Evolutionary conservation across 352 stramenopile genomes (phyloP).

Genomic region (Phytopythium cucurbitacearum): DNA sequence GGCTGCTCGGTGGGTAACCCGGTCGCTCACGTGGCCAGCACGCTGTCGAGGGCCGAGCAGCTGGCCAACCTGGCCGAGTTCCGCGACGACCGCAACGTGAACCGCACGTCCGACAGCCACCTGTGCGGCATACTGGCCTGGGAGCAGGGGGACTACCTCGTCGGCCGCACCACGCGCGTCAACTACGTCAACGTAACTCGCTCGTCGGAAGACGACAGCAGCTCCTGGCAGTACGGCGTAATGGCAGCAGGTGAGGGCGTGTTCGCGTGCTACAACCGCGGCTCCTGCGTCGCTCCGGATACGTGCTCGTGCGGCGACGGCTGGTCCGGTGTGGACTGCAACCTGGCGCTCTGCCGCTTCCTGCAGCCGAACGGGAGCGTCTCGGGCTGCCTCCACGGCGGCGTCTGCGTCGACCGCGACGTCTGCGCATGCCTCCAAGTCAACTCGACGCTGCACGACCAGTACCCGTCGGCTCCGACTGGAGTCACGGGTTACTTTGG

Average conservation of each 20-base stretch:
- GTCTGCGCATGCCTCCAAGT: conserved; percentile 89
- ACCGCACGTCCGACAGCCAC: conserved; percentile 46
- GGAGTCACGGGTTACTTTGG: conserved; percentile 92
- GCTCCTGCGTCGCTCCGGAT: conserved; percentile 90
- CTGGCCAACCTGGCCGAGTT: conserved; percentile 51
- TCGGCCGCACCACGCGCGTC: conserved; percentile 63
- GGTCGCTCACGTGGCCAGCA: conserved; percentile 37
- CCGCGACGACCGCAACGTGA: conserved; percentile 51
- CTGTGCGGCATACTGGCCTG: conserved; percentile 89
- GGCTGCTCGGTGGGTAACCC: conserved; percentile 85
- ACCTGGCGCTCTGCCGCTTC: conserved; percentile 90
- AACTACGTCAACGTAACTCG: conserved; percentile 93
- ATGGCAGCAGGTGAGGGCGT: conserved; percentile 87
- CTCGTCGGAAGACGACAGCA: conserved; percentile 41
- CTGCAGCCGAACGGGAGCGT: conserved; percentile 54
- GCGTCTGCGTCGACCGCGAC: conserved; percentile 92
- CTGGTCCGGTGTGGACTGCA: conserved; percentile 93
- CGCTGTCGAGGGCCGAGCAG: conserved; percentile 25
- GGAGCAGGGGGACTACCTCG: conserved; percentile 91
- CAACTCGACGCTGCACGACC: conserved; percentile 77
- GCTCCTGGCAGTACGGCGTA: conserved; percentile 62
- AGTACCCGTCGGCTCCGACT: conserved; percentile 61
- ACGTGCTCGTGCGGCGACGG: conserved; percentile 91
- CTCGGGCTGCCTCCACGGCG: conserved; percentile 88
- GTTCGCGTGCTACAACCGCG: conserved; percentile 93